Conservation (phyloP, 305 asterid genomes). For the Fraxinus sp. region DNA sequence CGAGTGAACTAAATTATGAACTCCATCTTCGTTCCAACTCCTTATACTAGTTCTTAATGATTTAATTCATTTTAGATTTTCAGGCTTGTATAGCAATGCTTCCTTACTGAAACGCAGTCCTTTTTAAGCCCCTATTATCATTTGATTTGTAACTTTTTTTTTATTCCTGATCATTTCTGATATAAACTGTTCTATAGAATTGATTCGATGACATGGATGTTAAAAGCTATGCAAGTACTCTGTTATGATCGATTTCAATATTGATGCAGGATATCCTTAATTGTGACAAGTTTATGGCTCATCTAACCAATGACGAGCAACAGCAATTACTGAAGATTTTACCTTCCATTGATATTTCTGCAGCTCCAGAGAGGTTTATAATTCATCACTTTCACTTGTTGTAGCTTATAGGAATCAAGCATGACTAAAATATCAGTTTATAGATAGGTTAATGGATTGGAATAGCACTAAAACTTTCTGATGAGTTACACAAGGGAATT, state of each 20-base stretch:
- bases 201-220: slow-evolving; percentile 9
- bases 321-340: slow-evolving; percentile 62
- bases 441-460: neutral
- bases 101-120: slow-evolving; percentile 60
- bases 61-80: neutral
- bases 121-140: slow-evolving; percentile 68
- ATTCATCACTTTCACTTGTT: neutral
- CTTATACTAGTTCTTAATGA: slow-evolving; percentile 11
- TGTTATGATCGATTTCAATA: slow-evolving; percentile 8
- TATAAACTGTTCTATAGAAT: slow-evolving; percentile 6
- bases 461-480: neutral
- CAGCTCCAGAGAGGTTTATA: slow-evolving; percentile 53
- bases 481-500: neutral
- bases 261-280: slow-evolving; percentile 46
- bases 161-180: neutral
- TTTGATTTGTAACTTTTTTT: slow-evolving; percentile 69
- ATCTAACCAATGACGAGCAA: slow-evolving; percentile 59
- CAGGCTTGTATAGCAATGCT: neutral
- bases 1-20: neutral
- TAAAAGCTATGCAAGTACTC: neutral
- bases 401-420: neutral
- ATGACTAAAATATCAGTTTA: neutral
- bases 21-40: neutral
- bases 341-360: slow-evolving; percentile 54
- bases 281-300: slow-evolving; percentile 47